phyloP scores from a whole-genome alignment of 2,329 filamentous ascomycete genomes.

The Endoconidiophora laricicola region DNA sequence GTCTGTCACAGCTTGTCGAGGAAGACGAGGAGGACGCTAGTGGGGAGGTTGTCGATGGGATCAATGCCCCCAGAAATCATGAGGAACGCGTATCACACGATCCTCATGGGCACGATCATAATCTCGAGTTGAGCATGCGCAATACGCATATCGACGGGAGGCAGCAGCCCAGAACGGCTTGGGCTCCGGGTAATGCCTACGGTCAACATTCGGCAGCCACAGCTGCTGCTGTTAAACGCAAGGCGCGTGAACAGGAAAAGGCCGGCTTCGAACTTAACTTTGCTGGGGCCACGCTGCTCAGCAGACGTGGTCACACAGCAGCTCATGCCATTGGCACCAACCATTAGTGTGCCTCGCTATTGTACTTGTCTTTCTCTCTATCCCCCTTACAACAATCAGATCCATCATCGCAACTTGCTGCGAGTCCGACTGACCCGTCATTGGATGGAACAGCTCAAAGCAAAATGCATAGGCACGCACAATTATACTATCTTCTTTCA shows the following conservation, averaged over 20 bases:
- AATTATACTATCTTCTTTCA: not conserved
- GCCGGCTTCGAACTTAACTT: slow-evolving; percentile 86
- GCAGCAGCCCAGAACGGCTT: slow-evolving; percentile 30
- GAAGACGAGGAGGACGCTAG: slow-evolving; percentile 42
- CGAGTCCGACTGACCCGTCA: too few species aligned
- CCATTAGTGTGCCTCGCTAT: slow-evolving; percentile 16
- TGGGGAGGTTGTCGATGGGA: slow-evolving; percentile 20
- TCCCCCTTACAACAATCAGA: not conserved
- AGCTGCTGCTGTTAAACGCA: slow-evolving; percentile 66
- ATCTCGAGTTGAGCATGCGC: slow-evolving; percentile 74
- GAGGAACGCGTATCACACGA: slow-evolving; percentile 7
- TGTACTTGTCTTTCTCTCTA: slow-evolving; percentile 2
- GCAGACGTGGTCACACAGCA: slow-evolving; percentile 43
- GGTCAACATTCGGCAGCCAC: slow-evolving; percentile 78
- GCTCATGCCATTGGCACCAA: slow-evolving; percentile 24
- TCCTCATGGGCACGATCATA: slow-evolving; percentile 30
- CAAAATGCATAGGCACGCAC: not conserved
- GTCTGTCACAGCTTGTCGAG: slow-evolving; percentile 50
- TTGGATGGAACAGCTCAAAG: too few species aligned
- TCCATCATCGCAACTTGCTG: too few species aligned
- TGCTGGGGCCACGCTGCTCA: slow-evolving; percentile 77
- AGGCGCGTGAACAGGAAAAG: slow-evolving; percentile 51
- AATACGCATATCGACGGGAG: slow-evolving; percentile 54
- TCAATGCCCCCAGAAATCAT: slow-evolving; percentile 25
- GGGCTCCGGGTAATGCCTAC: slow-evolving; percentile 28